Percentiles rank a stretch among this genome's conserved stretches.
Conservation (phyloP, 2,329 filamentous ascomycete species). For the Nigrospora osmanthi region DNA sequence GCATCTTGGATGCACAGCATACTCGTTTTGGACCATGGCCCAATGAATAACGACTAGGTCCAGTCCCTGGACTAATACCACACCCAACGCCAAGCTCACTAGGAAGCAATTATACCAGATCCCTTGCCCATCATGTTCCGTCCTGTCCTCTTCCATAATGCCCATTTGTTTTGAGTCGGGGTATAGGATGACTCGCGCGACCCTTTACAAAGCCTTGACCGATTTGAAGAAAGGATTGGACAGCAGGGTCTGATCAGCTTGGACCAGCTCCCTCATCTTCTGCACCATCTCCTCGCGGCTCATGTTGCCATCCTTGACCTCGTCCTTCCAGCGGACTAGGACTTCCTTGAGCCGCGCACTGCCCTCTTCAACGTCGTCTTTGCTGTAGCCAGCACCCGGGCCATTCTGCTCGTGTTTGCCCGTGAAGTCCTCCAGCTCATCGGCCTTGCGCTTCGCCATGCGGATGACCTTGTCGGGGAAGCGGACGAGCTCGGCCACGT, state of each 20-base stretch:
- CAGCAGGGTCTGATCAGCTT: constrained; percentile 56
- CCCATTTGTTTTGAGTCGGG: too few species aligned
- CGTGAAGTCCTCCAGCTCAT: constrained; percentile 94
- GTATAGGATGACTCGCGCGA: too few species aligned
- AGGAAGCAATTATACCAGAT: too few species aligned
- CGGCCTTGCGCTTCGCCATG: constrained; percentile 98
- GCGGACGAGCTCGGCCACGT: constrained; percentile 91
- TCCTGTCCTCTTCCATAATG: too few species aligned
- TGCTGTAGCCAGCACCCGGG: constrained; percentile 55
- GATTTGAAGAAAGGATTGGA: constrained; percentile 66
- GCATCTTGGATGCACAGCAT: too few species aligned
- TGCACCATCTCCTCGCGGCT: constrained; percentile 69
- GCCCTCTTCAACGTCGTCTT: constrained; percentile 83
- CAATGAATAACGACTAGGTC: too few species aligned
- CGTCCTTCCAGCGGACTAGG: constrained; percentile 77
- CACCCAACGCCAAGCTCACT: too few species aligned
- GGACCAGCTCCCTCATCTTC: constrained; percentile 73
- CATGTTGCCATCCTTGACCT: constrained; percentile 53
- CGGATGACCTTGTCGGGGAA: constrained; percentile 96
- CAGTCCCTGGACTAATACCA: too few species aligned
- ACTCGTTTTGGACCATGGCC: too few species aligned
- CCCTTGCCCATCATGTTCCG: too few species aligned
- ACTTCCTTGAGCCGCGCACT: constrained; percentile 78
- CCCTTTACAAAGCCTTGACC: constrained; percentile 41
- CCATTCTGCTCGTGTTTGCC: constrained; percentile 58